Conservation (phyloP, 495 filamentous ascomycete genomes). For the Neurospora terricola region DNA sequence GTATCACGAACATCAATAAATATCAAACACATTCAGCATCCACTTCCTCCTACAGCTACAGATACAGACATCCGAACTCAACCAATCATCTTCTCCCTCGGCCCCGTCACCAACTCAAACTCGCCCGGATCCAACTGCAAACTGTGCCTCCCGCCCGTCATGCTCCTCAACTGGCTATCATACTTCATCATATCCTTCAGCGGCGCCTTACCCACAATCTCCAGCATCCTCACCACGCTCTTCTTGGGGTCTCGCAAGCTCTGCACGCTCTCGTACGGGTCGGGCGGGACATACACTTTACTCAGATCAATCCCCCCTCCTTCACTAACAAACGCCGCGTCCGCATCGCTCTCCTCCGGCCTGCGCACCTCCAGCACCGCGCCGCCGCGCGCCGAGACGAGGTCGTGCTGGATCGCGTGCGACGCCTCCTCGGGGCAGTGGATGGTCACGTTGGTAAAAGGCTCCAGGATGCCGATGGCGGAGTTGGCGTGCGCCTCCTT, state of each 20-base stretch:
- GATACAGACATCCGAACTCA: background rate
- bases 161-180: conserved; percentile 73
- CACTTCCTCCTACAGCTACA: background rate
- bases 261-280: conserved; percentile 61
- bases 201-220: conserved; percentile 75
- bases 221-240: conserved; percentile 31
- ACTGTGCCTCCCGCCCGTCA: conserved; percentile 82
- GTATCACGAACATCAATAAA: background rate
- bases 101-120: conserved; percentile 73
- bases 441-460: conserved; percentile 81
- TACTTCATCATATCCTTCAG: conserved; percentile 97
- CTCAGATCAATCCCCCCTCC: conserved; percentile 46
- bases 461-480: conserved; percentile 69
- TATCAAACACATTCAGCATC: background rate
- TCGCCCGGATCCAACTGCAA: conserved; percentile 87
- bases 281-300: conserved; percentile 73
- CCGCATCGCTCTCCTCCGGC: conserved; percentile 25
- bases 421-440: conserved; percentile 71
- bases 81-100: conserved; percentile 32
- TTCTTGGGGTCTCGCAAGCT: conserved; percentile 30
- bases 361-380: conserved; percentile 74
- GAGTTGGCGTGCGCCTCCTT: conserved; percentile 38
- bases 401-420: conserved; percentile 82
- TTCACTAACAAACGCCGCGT: background rate
- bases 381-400: conserved; percentile 72